Conservation (phyloP, 2,329 filamentous ascomycete genomes). For the Nothomitra cinnamomea region DNA sequence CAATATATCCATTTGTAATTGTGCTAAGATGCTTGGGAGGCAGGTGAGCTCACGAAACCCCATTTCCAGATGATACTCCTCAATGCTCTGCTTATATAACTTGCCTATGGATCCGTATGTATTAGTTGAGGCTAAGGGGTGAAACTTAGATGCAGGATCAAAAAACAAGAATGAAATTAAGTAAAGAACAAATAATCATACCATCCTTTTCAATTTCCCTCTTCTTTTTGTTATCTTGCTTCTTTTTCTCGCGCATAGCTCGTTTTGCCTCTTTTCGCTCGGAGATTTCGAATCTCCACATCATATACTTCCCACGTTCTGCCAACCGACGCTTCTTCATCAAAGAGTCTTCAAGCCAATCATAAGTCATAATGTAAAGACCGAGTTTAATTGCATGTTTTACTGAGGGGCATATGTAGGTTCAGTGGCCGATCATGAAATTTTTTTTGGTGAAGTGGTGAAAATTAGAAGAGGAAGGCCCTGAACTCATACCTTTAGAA, state of each 20-base stretch:
- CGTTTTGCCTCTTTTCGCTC: not conserved
- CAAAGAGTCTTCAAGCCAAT: slow-evolving; percentile 34
- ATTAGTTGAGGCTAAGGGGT: not conserved
- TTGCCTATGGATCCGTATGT: not conserved
- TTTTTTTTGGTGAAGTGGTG: not conserved
- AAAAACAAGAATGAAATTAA: not conserved
- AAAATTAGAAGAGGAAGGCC: slow-evolving; percentile 10
- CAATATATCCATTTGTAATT: not conserved
- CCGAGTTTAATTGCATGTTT: slow-evolving; percentile 6
- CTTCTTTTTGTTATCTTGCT: not conserved
- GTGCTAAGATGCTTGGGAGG: not conserved
- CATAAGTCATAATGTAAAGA: slow-evolving; percentile 13
- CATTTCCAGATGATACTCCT: not conserved
- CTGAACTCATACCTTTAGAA: slow-evolving; percentile 21
- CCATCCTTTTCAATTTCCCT: not conserved
- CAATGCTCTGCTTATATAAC: not conserved
- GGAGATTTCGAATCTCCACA: slow-evolving; percentile 22
- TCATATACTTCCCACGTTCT: slow-evolving; percentile 11
- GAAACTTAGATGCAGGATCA: not conserved
- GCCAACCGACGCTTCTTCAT: slow-evolving; percentile 18
- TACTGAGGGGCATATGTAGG: slow-evolving; percentile 8
- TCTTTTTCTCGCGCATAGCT: not conserved
- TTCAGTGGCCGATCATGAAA: not conserved
- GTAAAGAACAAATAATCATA: not conserved
- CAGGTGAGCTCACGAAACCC: not conserved